Percentiles rank a stretch among this genome's conserved stretches.
Conservation (phyloP, 148 eudicot genomes). For the Arctostaphylos glauca region DNA sequence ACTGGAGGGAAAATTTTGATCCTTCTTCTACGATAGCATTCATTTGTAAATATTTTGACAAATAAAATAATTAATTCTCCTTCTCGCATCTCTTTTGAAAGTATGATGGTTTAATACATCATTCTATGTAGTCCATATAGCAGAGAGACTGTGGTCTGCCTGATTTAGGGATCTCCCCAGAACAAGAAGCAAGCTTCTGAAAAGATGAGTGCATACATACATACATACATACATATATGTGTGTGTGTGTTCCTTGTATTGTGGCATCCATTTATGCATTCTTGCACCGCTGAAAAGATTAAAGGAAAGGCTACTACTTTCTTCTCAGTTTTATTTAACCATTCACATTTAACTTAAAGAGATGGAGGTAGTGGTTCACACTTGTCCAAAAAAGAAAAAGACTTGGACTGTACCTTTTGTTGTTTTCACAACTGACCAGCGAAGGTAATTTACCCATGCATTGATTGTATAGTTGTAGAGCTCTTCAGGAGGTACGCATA, state of each 20-base stretch:
- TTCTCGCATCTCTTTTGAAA: not conserved
- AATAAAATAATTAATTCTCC: not conserved
- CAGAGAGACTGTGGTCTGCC: not conserved
- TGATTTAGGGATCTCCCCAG: not conserved
- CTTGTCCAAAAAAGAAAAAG: not conserved
- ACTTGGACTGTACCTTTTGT: not conserved
- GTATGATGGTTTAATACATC: not conserved
- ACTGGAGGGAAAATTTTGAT: not conserved
- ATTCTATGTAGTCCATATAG: not conserved
- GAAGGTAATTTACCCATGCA: not conserved
- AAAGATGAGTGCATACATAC: too few relatives aligned
- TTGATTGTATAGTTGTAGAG: not conserved
- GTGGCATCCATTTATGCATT: not conserved
- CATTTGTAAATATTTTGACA: not conserved
- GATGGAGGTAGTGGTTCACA: not conserved
- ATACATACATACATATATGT: too few relatives aligned
- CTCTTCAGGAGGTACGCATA: not conserved
- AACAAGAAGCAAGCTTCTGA: too few relatives aligned
- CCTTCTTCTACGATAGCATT: slow-evolving; percentile 4
- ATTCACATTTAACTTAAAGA: not conserved
- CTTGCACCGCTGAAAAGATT: not conserved
- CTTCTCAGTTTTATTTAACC: not conserved
- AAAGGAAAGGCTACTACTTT: not conserved
- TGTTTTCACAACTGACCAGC: not conserved
- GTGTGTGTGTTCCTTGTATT: too few relatives aligned